Evolutionary conservation across 495 filamentous ascomycete species (phyloP), one percentile per base, ranked within the genome.

Genomic region (Annulohypoxylon nitens): DNA sequence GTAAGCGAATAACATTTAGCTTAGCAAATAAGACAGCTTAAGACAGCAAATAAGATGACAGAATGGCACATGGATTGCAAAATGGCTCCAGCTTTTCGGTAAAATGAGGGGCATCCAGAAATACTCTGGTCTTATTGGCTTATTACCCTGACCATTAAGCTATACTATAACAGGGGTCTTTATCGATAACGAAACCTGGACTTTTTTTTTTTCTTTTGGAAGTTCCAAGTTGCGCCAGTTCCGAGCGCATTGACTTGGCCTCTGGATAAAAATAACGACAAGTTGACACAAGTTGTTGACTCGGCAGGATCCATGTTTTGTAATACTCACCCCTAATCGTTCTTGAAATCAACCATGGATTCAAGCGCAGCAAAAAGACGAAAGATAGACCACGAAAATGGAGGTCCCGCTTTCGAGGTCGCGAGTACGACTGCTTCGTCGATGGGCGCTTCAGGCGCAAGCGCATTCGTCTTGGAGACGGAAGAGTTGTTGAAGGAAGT

Each of bases 391-490:
- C 80, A 86, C 47, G 48, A 61, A 51, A 69, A 70, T 62, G 60
- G 68, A 18, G 70, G 74, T 1, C 71, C 80, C 11, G 66, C 70
- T 12, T 75, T 82, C 16, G 76, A 80, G 45, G 61, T 76, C 5
- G 74, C 74, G 2, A 78, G 71, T 6, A 60, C 74, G 6, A 72
- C 78, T 0, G 51, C 67, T 16, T 61, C 77, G 16, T 34, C 77
- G 16, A 75, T 76, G 74, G 81, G 80, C 43, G 67, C 81, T 36
- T 82, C 81, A 0, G 77, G 81, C 37, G 76, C 80, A 33, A 93
- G 87, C 75, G 84, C 93, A 71, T 97, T 98, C 82, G 92, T 95
- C 73, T 83, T 99, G 34, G 93, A 98, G 81, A 87, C 94, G 23
- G 92, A 97, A 65, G 94, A 97, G 74, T 81, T 99, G 48, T 77